Evolutionary conservation across 164 flowering plant genomes (phyloP).

Genomic region (Magnolia sinica): DNA sequence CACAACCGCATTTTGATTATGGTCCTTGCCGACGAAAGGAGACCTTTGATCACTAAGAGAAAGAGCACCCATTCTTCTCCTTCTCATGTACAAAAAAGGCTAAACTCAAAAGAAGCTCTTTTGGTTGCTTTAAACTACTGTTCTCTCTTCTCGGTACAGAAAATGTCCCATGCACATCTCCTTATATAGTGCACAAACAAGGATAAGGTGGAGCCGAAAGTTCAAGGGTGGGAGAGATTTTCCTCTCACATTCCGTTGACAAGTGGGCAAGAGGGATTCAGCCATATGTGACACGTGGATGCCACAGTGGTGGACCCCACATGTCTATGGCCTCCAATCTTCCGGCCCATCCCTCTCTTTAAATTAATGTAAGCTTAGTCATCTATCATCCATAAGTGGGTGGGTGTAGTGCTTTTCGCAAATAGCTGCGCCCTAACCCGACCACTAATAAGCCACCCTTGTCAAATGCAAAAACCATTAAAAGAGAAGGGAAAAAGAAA

Average conservation of each 20-base stretch:
- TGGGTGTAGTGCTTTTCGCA: background rate
- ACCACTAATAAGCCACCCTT: too few species aligned
- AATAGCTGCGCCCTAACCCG: background rate
- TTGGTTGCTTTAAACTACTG: background rate
- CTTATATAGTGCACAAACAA: background rate
- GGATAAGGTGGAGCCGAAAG: conserved; percentile 4
- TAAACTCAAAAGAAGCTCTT: background rate
- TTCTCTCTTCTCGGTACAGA: background rate
- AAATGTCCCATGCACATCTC: background rate
- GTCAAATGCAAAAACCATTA: too few species aligned
- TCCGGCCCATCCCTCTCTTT: background rate
- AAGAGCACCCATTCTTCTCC: conserved; percentile 36
- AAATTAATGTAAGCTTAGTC: conserved; percentile 6
- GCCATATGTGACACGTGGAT: conserved; percentile 20
- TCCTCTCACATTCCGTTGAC: conserved; percentile 12
- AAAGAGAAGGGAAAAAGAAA: too few species aligned
- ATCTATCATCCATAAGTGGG: conserved; percentile 8
- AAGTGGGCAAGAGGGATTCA: conserved; percentile 31
- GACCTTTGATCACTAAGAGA: conserved; percentile 28
- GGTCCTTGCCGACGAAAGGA: conserved; percentile 14
- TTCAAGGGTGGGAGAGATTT: background rate
- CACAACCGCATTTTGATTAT: conserved; percentile 24
- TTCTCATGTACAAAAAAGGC: conserved; percentile 13
- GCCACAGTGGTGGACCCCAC: background rate
- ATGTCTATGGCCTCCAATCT: background rate